Percentiles rank a stretch among this genome's conserved stretches.
These are phyloP conservation scores for Fomitopsis palustris DNA, from an alignment of 1,284 basidiomycete genomes.

Conservation along the genomic window DNA sequence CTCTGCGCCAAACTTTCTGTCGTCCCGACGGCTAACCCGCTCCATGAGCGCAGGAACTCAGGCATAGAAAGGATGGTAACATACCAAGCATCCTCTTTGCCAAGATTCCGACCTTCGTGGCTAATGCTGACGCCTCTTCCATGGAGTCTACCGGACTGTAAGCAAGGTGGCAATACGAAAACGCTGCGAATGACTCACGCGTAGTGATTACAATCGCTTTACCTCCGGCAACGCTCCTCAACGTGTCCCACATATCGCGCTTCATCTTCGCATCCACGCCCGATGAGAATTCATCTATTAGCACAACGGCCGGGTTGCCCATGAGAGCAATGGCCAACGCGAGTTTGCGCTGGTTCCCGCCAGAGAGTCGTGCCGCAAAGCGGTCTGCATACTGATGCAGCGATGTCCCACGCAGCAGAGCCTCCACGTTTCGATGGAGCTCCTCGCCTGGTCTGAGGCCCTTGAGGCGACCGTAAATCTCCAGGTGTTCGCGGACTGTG, in stretches of 20 bases:
- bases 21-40: slow-evolving; percentile 57
- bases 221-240: slow-evolving; percentile 59
- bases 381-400: slow-evolving; percentile 62
- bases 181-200: slow-evolving; percentile 38
- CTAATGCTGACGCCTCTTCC: slow-evolving; percentile 80
- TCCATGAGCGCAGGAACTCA: background rate
- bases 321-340: slow-evolving; percentile 77
- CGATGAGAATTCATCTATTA: slow-evolving; percentile 83
- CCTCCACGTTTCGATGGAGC: slow-evolving; percentile 52
- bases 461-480: slow-evolving; percentile 65
- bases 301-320: slow-evolving; percentile 75
- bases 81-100: slow-evolving; percentile 64
- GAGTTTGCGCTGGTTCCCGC: slow-evolving; percentile 80
- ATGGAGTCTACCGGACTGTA: slow-evolving; percentile 55
- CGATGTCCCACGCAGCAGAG: slow-evolving; percentile 58
- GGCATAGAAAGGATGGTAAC: slow-evolving; percentile 16
- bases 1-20: slow-evolving; percentile 59
- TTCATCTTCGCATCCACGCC: slow-evolving; percentile 84
- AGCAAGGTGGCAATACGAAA: background rate
- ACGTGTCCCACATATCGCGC: slow-evolving; percentile 76
- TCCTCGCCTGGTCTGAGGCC: slow-evolving; percentile 52
- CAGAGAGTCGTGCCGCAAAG: slow-evolving; percentile 69
- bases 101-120: slow-evolving; percentile 70
- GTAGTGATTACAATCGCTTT: slow-evolving; percentile 70
- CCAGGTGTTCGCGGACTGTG: slow-evolving; percentile 73